phyloP scores from a whole-genome alignment of 768 basidiomycete genomes.

The Rhodotorula diobovata region DNA sequence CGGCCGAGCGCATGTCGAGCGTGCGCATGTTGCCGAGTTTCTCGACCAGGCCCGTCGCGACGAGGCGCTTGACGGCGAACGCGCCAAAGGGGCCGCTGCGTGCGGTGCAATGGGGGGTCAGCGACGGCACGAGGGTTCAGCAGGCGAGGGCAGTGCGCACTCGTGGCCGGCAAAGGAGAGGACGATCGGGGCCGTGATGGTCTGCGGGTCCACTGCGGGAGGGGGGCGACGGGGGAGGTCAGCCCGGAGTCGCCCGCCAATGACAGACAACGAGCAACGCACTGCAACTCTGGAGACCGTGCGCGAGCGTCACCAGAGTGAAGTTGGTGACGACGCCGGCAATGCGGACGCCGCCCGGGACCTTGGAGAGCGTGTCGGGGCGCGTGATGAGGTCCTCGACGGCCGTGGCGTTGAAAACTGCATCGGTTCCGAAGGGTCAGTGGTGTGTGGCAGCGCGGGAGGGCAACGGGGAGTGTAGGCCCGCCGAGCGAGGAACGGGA shows the following conservation, averaged over 20 bases:
- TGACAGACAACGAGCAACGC: neutral
- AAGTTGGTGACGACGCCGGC: slow-evolving; percentile 59
- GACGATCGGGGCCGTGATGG: slow-evolving; percentile 71
- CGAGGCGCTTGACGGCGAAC: slow-evolving; percentile 72
- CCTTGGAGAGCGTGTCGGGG: slow-evolving; percentile 49
- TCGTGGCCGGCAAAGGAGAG: slow-evolving; percentile 72
- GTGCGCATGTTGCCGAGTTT: slow-evolving; percentile 75
- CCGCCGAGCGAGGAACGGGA: no score
- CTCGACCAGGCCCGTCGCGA: slow-evolving; percentile 64
- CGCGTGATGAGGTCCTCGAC: slow-evolving; percentile 75
- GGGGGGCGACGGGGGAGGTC: neutral
- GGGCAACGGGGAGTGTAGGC: no score
- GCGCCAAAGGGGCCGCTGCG: slow-evolving; percentile 58
- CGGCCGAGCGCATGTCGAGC: slow-evolving; percentile 75
- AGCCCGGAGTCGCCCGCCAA: slow-evolving; percentile 6
- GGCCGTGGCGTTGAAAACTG: slow-evolving; percentile 53
- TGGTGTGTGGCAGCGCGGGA: no score
- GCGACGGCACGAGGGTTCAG: neutral
- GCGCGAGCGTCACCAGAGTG: slow-evolving; percentile 47
- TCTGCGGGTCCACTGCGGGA: slow-evolving; percentile 64
- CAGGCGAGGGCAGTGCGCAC: slow-evolving; percentile 49
- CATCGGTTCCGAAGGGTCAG: no score
- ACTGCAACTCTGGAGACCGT: slow-evolving; percentile 51
- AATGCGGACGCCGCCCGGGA: slow-evolving; percentile 51
- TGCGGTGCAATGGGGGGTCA: neutral